Percentiles rank a stretch among this genome's conserved stretches.
These are phyloP conservation scores for Pythium apleroticum DNA, from an alignment of 352 stramenopile species.

Conservation along the genomic window DNA sequence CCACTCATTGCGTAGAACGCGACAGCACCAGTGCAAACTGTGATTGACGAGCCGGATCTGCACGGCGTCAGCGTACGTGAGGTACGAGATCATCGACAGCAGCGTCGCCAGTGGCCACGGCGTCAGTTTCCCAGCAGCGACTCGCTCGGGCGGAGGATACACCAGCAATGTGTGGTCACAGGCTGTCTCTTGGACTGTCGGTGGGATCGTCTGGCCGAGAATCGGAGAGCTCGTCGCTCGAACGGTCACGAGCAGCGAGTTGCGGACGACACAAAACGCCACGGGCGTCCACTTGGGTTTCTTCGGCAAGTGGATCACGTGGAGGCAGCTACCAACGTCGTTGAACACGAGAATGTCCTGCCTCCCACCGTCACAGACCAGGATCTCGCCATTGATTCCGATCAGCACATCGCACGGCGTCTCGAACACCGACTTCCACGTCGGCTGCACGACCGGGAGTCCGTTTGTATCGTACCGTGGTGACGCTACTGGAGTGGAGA, in stretches of 20 bases:
- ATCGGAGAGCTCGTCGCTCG: background rate
- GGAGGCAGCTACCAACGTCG: constrained; percentile 39
- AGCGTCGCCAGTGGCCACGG: constrained; percentile 26
- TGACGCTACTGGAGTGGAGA: background rate
- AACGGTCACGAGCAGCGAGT: constrained; percentile 14
- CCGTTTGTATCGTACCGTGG: constrained; percentile 21
- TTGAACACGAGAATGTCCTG: constrained; percentile 44
- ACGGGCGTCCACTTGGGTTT: constrained; percentile 28
- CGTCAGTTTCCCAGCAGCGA: constrained; percentile 33
- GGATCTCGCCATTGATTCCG: constrained; percentile 34
- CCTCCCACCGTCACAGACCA: constrained; percentile 42
- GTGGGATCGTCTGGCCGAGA: background rate
- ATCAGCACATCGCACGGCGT: constrained; percentile 28
- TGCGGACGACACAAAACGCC: constrained; percentile 22
- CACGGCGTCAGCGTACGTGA: constrained; percentile 54
- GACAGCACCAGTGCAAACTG: constrained; percentile 42
- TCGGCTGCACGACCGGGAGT: constrained; percentile 9
- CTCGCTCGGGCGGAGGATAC: constrained; percentile 29
- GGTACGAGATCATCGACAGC: constrained; percentile 33
- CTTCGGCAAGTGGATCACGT: constrained; percentile 27
- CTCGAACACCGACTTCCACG: constrained; percentile 35
- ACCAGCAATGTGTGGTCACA: constrained; percentile 23
- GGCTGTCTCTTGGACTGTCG: background rate
- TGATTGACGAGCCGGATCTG: constrained; percentile 38
- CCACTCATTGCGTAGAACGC: constrained; percentile 49